Base-by-base conservation (phyloP, 371 early-diverging fungal genomes). In the Phascolomyces articulosus region DNA sequence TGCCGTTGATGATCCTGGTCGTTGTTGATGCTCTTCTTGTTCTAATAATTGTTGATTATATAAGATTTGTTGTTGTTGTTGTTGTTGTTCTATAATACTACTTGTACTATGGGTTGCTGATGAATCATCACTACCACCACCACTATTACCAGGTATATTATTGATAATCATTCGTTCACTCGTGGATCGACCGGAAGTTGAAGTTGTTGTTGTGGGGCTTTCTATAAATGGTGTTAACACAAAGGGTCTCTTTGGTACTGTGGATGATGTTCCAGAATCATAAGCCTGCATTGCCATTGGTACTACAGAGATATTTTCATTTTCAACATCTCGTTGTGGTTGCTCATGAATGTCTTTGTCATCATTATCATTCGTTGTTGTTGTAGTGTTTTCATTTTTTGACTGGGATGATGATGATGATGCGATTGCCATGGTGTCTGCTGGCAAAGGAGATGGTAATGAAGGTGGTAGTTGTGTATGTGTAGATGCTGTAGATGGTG, bases 131-230 rank as follows among this genome's bases (percentile, higher is more conserved):
- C 34, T 34, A 34, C 11, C 11, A 34, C 11, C 11, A 34, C 34
- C 11, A 34, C 11, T 34, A 34, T 34, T 34, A 34, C 23, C 51
- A 24, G 7, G 51, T 51, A 51, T 15, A 51, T 6, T n/a, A n/a
- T 44, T 44, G 44, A n/a, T 16, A 4, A 44, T n/a, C 8, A 44
- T 44, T 18, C 24, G 51, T 15, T 51, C 51, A 1, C n/a, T 15
- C 26, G 51, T 51, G 13, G 51, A 51, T 24, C 51, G 51, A 11
- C 44, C 44, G 44, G 51, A 51, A 23, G 51, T 51, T 24, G 51
- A 34, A 34, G 34, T 34, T 34, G 51, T 51, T 51, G 51, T 51
- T 51, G 51, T 24, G 51, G 51, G 51, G 23, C 51, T 51, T 51
- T 23, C 51, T n/a, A 51, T 23, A 51, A 51, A 51, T 24, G 51